Base-by-base conservation (phyloP, 495 filamentous ascomycete genomes). In the Corynascus novoguineensis region DNA sequence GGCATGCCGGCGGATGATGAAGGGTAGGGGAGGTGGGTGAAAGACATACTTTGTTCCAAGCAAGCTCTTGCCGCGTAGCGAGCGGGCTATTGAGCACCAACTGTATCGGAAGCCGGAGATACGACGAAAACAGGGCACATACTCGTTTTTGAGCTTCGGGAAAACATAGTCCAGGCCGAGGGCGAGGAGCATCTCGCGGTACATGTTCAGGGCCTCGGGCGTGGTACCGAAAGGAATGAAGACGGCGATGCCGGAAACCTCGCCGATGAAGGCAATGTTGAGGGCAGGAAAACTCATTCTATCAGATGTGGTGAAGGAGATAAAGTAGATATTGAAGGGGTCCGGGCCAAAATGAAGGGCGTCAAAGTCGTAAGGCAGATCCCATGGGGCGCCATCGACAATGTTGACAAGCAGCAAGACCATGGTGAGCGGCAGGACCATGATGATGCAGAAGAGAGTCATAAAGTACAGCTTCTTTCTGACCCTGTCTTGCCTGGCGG, bases 201-300 rank as follows among this genome's bases (percentile, higher is more conserved):
- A 96, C 70, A 87, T 83, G 42, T 78, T 78, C n/a, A 80, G 70
- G 4, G 88, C 88, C 55, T 96, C 92, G 21, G 73, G 75, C 15
- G 88, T 90, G 15, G 86, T 80, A 28, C 93, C 93, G 64, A 95
- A 96, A 75, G 91, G 86, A 35, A 83, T 53, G 60, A 95, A 89
- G 14, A 89, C 75, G 45, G 84, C 59, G 44, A 85, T 75, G 0
- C 81, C 81, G 1, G 81, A 73, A 1, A 73, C 73, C 50, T 89
- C 77, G 9, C 83, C 71, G 34, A 87, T 79, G 84, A 86, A 97
- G 44, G 81, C 79, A 64, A 88, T 82, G 59, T 89, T 81, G 57
- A 81, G 69, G 15, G 85, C 72, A 0, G 53, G 12, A 12, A 68
- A 67, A 17, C 60, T 45, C 27, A 72, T 42, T 27, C 81, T 74